Evolutionary conservation across 208 protist genomes (phyloP).

Genomic region (Herpetomonas samuelpessoai): DNA sequence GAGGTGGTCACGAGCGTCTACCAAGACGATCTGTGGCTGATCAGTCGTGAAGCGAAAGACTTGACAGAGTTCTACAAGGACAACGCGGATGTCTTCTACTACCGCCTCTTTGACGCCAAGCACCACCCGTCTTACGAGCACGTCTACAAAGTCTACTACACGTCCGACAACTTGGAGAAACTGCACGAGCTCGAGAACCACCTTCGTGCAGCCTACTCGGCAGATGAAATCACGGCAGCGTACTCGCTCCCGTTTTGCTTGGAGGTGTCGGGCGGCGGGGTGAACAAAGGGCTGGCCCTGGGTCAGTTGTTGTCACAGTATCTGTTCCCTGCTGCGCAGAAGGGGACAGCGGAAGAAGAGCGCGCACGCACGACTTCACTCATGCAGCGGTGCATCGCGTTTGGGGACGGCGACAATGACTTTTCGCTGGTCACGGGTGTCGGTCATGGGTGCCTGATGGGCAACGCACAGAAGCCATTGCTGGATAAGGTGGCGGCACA

Average conservation of each 20-base stretch:
- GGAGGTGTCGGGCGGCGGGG: constrained; percentile 39
- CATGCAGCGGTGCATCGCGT: constrained; percentile 34
- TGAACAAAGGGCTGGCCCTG: constrained; percentile 38
- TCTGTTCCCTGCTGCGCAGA: constrained; percentile 15
- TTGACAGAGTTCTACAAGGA: constrained; percentile 27
- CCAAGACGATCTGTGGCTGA: constrained; percentile 32
- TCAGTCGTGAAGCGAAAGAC: constrained; percentile 21
- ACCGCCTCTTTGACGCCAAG: constrained; percentile 19
- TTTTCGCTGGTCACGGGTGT: constrained; percentile 29
- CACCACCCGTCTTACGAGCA: constrained; percentile 23
- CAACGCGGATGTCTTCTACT: constrained; percentile 31
- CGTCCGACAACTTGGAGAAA: constrained; percentile 9
- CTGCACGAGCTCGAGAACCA: constrained; percentile 11
- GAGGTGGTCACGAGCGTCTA: constrained; percentile 36
- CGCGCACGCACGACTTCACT: constrained; percentile 11
- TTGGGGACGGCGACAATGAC: constrained; percentile 55
- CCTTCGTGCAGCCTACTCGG: constrained; percentile 12
- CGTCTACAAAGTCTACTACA: constrained; percentile 44
- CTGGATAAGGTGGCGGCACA: constrained; percentile 19
- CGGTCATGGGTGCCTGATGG: constrained; percentile 38
- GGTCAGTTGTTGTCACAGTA: constrained; percentile 16
- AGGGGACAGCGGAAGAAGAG: not conserved
- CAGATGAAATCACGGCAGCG: constrained; percentile 8
- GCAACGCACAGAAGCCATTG: constrained; percentile 24
- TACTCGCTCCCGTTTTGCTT: constrained; percentile 36